Evolutionary conservation across 2,329 filamentous ascomycete species (phyloP).

Genomic region (Cladosporium velox): DNA sequence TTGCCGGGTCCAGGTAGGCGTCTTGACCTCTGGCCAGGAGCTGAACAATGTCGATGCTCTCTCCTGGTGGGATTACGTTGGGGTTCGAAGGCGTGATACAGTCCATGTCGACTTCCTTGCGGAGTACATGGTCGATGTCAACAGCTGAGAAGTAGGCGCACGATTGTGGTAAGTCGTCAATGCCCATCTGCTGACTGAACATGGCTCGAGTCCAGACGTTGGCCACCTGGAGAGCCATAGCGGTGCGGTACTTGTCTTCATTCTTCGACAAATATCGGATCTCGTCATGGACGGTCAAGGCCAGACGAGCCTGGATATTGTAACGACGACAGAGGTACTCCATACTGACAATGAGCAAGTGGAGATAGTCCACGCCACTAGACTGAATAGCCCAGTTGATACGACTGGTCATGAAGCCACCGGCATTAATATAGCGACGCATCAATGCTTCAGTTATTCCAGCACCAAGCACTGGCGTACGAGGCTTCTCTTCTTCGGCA

Average conservation of each 20-base stretch:
- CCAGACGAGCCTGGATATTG: slow-evolving; percentile 79
- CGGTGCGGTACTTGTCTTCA: slow-evolving; percentile 81
- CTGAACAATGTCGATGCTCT: slow-evolving; percentile 79
- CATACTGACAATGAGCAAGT: slow-evolving; percentile 91
- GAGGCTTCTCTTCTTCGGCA: slow-evolving; percentile 86
- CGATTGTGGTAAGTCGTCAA: slow-evolving; percentile 88
- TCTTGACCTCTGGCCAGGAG: slow-evolving; percentile 71
- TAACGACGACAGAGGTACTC: slow-evolving; percentile 86
- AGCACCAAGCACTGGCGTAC: slow-evolving; percentile 88
- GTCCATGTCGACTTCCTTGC: slow-evolving; percentile 98
- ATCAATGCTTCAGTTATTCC: slow-evolving; percentile 96
- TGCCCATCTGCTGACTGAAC: slow-evolving; percentile 96
- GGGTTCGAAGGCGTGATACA: slow-evolving; percentile 89
- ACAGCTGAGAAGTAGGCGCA: slow-evolving; percentile 96
- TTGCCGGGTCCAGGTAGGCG: slow-evolving; percentile 68
- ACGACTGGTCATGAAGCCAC: slow-evolving; percentile 89
- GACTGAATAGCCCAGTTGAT: slow-evolving; percentile 99
- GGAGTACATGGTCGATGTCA: slow-evolving; percentile 91
- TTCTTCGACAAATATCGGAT: slow-evolving; percentile 89
- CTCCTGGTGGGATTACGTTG: slow-evolving; percentile 75
- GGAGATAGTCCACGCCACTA: slow-evolving; percentile 93
- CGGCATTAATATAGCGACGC: slow-evolving; percentile 76
- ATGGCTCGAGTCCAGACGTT: slow-evolving; percentile 97
- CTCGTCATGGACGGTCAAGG: slow-evolving; percentile 96
- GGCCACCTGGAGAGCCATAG: slow-evolving; percentile 89